Evolutionary conservation across 2,329 filamentous ascomycete genomes (phyloP).

Genomic region (Aureobasidium sp.): DNA sequence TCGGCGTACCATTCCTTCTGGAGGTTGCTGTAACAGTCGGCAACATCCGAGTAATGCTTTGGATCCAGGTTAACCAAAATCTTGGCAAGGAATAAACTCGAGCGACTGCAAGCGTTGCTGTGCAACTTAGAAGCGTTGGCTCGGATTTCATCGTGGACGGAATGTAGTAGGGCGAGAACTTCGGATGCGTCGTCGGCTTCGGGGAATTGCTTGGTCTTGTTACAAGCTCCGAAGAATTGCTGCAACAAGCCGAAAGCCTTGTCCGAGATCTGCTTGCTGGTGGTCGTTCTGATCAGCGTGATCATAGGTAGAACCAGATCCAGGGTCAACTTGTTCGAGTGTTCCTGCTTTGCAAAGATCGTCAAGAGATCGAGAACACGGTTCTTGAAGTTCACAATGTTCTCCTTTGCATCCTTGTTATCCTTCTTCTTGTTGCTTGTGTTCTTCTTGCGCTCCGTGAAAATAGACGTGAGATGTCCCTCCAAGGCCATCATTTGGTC

Average conservation of each 20-base stretch:
- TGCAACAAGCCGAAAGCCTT: constrained; percentile 68
- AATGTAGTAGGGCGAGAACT: constrained; percentile 53
- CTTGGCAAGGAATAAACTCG: constrained; percentile 61
- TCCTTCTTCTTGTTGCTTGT: constrained; percentile 68
- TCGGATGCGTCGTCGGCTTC: constrained; percentile 36
- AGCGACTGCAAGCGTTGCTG: constrained; percentile 65
- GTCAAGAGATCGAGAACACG: constrained; percentile 81
- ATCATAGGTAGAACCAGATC: constrained; percentile 69
- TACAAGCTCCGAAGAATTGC: constrained; percentile 61
- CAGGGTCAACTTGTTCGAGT: constrained; percentile 59
- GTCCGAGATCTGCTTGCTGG: constrained; percentile 65
- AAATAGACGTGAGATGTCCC: constrained; percentile 73
- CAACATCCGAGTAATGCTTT: constrained; percentile 32
- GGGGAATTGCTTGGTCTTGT: constrained; percentile 40
- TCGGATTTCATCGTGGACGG: constrained; percentile 62
- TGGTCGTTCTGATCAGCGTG: constrained; percentile 68
- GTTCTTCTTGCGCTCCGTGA: constrained; percentile 66
- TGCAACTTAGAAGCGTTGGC: constrained; percentile 62
- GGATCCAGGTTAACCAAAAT: constrained; percentile 48
- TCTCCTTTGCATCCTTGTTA: constrained; percentile 79
- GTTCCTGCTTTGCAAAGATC: constrained; percentile 76
- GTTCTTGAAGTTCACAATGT: constrained; percentile 90
- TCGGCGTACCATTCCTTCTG: constrained; percentile 39
- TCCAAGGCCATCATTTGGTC: constrained; percentile 92
- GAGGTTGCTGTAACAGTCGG: constrained; percentile 37